Evolutionary conservation across 768 basidiomycete genomes (phyloP).

Genomic region (Lanmaoa pseudosensibilis): DNA sequence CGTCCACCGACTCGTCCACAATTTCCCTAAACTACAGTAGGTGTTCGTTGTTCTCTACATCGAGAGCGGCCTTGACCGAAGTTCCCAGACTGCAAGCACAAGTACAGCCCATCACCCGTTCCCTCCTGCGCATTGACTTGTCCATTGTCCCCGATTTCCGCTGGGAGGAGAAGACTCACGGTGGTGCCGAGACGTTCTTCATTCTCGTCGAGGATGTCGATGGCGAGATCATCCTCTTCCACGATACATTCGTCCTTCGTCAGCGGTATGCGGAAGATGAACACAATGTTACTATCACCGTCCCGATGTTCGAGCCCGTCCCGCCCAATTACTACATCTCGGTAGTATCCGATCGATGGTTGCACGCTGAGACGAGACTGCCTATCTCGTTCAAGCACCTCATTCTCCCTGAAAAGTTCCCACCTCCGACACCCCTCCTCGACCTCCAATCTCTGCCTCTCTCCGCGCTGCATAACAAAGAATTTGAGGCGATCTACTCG

Average conservation of each 20-base stretch:
- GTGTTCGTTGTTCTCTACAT: slow-evolving; percentile 23
- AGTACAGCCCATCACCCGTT: slow-evolving; percentile 94
- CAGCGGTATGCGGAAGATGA: slow-evolving; percentile 92
- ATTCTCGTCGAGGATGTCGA: slow-evolving; percentile 97
- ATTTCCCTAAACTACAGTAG: slow-evolving; percentile 91
- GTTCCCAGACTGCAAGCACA: slow-evolving; percentile 78
- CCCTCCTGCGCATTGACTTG: slow-evolving; percentile 87
- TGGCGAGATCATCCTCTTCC: slow-evolving; percentile 94
- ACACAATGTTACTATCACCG: slow-evolving; percentile 91
- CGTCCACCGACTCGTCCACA: slow-evolving; percentile 91
- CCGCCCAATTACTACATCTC: slow-evolving; percentile 99
- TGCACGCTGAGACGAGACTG: slow-evolving; percentile 91
- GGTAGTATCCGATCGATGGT: slow-evolving; percentile 91
- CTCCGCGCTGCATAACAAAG: slow-evolving; percentile 89
- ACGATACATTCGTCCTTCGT: slow-evolving; percentile 88
- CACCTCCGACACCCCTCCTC: slow-evolving; percentile 86
- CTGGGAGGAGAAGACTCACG: slow-evolving; percentile 96
- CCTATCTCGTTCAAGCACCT: slow-evolving; percentile 98
- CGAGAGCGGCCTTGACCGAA: neutral
- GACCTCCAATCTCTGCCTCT: slow-evolving; percentile 90
- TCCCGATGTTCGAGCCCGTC: slow-evolving; percentile 95
- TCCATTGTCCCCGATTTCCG: slow-evolving; percentile 97
- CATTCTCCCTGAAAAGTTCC: slow-evolving; percentile 96
- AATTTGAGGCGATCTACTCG: slow-evolving; percentile 86
- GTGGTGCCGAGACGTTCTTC: slow-evolving; percentile 84